A percentile compares a stretch with the other conserved stretches of the same genome.
Conservation (phyloP, 2,329 filamentous ascomycete species). For the Aspergillus neoniger region DNA sequence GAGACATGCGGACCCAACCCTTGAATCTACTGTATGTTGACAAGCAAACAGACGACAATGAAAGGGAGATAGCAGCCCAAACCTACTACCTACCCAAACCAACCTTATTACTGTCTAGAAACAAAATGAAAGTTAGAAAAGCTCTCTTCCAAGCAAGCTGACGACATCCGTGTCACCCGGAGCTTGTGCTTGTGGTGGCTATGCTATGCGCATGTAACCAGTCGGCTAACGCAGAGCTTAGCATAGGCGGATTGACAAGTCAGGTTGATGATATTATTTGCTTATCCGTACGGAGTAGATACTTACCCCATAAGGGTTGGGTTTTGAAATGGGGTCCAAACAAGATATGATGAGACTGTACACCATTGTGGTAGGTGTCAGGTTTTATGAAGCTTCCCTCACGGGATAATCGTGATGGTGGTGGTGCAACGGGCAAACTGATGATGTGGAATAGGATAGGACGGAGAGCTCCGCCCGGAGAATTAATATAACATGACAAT, state of each 20-base stretch:
- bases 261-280: not conserved
- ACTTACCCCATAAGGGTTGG: too few relatives aligned
- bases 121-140: too few relatives aligned
- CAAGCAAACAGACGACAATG: too few relatives aligned
- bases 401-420: not conserved
- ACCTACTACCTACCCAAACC: too few relatives aligned
- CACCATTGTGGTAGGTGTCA: not conserved
- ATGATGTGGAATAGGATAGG: not conserved
- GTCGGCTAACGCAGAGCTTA: not conserved
- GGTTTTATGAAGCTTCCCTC: not conserved
- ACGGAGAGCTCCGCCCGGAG: not conserved
- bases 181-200: not conserved
- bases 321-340: not conserved
- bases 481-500: not conserved
- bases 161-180: not conserved
- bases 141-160: not conserved
- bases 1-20: too few relatives aligned
- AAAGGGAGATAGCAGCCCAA: too few relatives aligned
- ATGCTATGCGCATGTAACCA: constrained; percentile 3
- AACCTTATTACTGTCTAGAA: too few relatives aligned
- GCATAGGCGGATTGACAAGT: not conserved
- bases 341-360: not conserved
- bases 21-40: too few relatives aligned
- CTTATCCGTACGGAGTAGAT: too few relatives aligned
- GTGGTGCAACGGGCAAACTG: not conserved